Evolutionary conservation across 208 protist genomes (phyloP).

Genomic region (Angomonas deanei): DNA sequence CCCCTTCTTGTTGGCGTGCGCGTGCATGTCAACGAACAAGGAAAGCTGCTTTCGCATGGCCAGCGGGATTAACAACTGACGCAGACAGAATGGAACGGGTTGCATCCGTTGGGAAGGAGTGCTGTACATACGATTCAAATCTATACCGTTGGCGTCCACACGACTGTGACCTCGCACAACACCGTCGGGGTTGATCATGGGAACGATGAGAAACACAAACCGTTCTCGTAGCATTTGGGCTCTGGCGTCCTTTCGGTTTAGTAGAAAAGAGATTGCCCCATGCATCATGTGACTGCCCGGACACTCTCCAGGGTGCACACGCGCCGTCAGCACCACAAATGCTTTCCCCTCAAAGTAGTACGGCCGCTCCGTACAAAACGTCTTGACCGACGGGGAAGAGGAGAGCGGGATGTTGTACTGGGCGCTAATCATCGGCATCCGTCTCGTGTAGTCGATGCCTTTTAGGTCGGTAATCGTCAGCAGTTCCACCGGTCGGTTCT

Average conservation of each 20-base stretch:
- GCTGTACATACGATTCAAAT: conserved; percentile 93
- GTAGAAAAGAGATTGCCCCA: conserved; percentile 87
- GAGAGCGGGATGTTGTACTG: conserved; percentile 60
- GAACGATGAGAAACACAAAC: conserved; percentile 89
- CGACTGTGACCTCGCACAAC: conserved; percentile 90
- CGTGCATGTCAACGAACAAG: conserved; percentile 93
- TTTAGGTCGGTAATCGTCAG: conserved; percentile 80
- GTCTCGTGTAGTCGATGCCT: conserved; percentile 26
- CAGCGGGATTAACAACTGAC: conserved; percentile 45
- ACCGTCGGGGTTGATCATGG: conserved; percentile 94
- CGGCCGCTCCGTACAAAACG: conserved; percentile 39
- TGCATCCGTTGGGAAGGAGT: conserved; percentile 60
- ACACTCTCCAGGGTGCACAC: conserved; percentile 93
- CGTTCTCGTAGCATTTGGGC: conserved; percentile 69
- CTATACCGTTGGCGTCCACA: conserved; percentile 84
- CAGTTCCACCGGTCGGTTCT: conserved; percentile 78
- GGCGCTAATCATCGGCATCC: conserved; percentile 28
- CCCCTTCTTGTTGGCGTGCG: conserved; percentile 90
- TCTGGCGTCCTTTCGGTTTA: conserved; percentile 55
- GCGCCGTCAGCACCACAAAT: conserved; percentile 78
- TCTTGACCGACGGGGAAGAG: conserved; percentile 22
- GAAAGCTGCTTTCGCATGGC: conserved; percentile 30
- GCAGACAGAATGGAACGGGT: conserved; percentile 73
- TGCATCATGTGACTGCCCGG: conserved; percentile 91
- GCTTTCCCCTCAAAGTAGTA: conserved; percentile 54